Evolutionary conservation across 345 rosid species (phyloP), one percentile per base, ranked within the genome.

Genomic region (Ceriops decandra): DNA sequence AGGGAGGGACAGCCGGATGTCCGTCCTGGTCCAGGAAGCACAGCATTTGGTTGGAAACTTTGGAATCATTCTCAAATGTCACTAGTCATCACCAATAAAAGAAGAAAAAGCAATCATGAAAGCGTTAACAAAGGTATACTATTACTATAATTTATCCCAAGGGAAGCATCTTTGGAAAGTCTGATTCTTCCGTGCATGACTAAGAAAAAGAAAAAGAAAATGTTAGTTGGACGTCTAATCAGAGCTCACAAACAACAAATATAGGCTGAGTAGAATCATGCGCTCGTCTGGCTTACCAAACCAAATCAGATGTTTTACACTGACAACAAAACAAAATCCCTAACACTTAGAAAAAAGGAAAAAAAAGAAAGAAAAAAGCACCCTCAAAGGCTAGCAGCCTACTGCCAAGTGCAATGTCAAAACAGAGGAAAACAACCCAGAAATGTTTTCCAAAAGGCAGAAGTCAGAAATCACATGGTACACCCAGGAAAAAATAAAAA

Each of bases 161-260:
- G 17, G 19, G 26, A 32, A 33, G 32, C 32, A 51, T 35, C 10
- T 51, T 19, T 19, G 30, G 36, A 24, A 22, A 46, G 15, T 7
- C 10, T 2, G 19, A 0, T 59, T 52, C 68, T 81, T 75, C 16
- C 75, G 79, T 77, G 72, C 64, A 26, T 57, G 76, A 68, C 59
- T 74, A 19, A 24, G 26, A 52, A 2, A 16, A 16, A 26, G 27
- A 47, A 11, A 0, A 4, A 10, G 21, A 32, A 36, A 13, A 0
- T 57, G 28, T 72, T 63, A 63, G 74, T 61, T 71, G 61, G 57
- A 19, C 30, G 76, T 80, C 74, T 61, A 76, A 71, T 74, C 79
- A 71, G 1, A 42, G 21, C 8, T 28, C 21, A 11, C 26, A 21
- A 3, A 49, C 68, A 4, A 24, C 26, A n/a, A 38, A 38, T 17